Percentiles rank a stretch among this genome's conserved stretches.
phyloP scores from a whole-genome alignment of 768 basidiomycete species.

The Butyriboletus loyo region DNA sequence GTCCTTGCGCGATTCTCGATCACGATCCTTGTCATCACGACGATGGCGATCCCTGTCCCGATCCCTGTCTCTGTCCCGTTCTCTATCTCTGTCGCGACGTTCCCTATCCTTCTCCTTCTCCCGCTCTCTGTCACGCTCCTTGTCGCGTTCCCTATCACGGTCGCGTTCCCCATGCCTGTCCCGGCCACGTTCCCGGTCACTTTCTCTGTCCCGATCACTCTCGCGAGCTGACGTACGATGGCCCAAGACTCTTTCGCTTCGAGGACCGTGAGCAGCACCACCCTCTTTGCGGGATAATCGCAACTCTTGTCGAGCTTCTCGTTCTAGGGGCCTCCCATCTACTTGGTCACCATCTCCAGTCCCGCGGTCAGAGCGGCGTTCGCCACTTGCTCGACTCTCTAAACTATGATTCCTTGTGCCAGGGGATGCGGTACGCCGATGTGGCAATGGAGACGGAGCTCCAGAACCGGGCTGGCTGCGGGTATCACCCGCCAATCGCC shows the following conservation, averaged over 20 bases:
- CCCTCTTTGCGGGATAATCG: constrained; percentile 42
- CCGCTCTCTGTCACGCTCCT: constrained; percentile 36
- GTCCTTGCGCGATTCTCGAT: constrained; percentile 60
- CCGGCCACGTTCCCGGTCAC: constrained; percentile 44
- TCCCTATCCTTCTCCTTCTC: constrained; percentile 42
- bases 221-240: constrained; percentile 37
- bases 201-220: constrained; percentile 40
- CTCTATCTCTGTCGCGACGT: constrained; percentile 41
- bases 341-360: constrained; percentile 40
- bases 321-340: constrained; percentile 55
- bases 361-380: constrained; percentile 55
- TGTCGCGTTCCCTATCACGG: constrained; percentile 45
- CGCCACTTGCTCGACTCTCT: constrained; percentile 72
- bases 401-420: constrained; percentile 62
- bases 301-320: constrained; percentile 46
- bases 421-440: constrained; percentile 65
- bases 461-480: constrained; percentile 51
- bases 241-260: constrained; percentile 46
- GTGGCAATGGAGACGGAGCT: constrained; percentile 51
- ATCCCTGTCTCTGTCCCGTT: constrained; percentile 49
- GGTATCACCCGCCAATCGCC: constrained; percentile 32
- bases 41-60: constrained; percentile 47
- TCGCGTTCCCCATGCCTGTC: constrained; percentile 48
- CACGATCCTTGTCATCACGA: constrained; percentile 61
- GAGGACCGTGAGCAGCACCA: constrained; percentile 50